Evolutionary conservation across 1,139 yeast species (phyloP).

Genomic region (Yamadazyma diddensiae): DNA sequence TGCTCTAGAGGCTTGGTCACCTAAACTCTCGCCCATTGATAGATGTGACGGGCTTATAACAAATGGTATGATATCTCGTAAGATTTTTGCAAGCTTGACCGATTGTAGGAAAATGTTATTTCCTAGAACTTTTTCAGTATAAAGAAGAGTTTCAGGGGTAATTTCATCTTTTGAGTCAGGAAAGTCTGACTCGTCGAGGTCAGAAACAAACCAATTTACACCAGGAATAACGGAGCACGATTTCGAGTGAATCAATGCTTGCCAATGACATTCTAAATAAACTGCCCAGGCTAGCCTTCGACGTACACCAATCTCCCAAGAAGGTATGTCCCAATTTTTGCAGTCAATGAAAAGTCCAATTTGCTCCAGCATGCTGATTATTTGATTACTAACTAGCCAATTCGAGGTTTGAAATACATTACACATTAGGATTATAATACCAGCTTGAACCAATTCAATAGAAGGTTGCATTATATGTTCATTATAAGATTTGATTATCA

Average conservation of each 20-base stretch:
- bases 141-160: neutral
- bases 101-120: neutral
- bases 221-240: neutral
- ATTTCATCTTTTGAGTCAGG: neutral
- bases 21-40: no score
- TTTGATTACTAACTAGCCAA: neutral
- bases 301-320: neutral
- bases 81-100: neutral
- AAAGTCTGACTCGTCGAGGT: neutral
- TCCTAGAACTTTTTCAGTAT: neutral
- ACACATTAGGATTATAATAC: neutral
- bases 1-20: neutral
- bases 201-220: slow-evolving; percentile 1
- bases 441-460: neutral
- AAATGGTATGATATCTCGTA: neutral
- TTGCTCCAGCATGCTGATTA: neutral
- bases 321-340: neutral
- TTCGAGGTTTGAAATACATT: neutral
- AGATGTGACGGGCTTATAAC: no score
- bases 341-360: neutral
- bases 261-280: neutral
- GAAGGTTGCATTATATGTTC: neutral
- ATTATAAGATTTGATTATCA: neutral
- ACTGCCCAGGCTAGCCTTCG: neutral
- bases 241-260: neutral